Conservation (phyloP, 148 eudicot genomes). For the Chenopodium suecicum region DNA sequence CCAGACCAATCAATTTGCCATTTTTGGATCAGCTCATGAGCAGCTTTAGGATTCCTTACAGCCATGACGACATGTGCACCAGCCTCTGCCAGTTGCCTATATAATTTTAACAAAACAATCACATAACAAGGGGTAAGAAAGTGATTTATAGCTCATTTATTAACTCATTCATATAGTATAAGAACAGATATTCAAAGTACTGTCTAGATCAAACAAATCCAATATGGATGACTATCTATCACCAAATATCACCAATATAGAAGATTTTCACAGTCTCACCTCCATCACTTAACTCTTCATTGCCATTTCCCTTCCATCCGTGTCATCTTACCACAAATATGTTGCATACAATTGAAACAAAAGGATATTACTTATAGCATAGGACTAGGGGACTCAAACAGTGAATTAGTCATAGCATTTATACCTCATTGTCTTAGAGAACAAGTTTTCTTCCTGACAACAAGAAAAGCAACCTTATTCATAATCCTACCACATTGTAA, state of each 20-base stretch:
- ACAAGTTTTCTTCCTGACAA: background rate
- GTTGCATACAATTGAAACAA: background rate
- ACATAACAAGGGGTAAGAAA: conserved; percentile 8
- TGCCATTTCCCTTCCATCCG: background rate
- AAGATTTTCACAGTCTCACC: background rate
- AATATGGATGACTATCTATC: background rate
- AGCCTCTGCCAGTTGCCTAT: conserved; percentile 92
- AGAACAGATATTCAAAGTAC: background rate
- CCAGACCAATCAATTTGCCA: conserved; percentile 93
- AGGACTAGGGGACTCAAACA: background rate
- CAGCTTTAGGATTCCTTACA: conserved; percentile 76
- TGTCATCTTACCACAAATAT: background rate
- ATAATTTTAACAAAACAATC: conserved; percentile 15
- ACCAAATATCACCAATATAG: background rate
- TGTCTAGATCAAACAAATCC: background rate
- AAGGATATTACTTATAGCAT: background rate
- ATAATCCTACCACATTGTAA: background rate
- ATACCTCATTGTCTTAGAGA: background rate
- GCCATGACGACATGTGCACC: conserved; percentile 99
- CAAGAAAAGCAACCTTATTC: background rate
- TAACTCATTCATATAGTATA: background rate
- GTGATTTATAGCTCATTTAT: background rate
- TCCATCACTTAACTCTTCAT: background rate
- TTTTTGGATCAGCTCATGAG: conserved; percentile 64
- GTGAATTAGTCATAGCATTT: background rate